Evolutionary conservation across 2,329 filamentous ascomycete genomes (phyloP), one percentile per base, ranked within the genome.

Genomic region (Colletotrichum neosansevieriae): DNA sequence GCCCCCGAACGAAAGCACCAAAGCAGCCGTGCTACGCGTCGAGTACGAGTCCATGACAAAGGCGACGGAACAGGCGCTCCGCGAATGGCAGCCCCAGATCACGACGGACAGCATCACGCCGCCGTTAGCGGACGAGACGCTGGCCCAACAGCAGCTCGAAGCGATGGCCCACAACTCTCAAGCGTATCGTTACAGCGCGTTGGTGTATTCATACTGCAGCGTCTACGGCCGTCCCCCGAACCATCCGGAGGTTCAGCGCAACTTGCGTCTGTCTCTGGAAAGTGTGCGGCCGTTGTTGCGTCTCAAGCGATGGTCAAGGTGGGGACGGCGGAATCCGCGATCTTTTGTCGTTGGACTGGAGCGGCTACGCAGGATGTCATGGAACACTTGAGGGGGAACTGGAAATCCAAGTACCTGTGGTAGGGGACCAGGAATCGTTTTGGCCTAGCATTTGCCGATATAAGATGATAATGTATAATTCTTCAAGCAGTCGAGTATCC

Each of bases 321-420:
- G 1, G 34, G 21, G 4, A 4, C n/a, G 0, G 51, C 51, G 6
- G 15, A n/a, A 19, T 15, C 11, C 0, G 0, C 12, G 11, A 29
- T 54, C 19, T 9, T 54, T 15, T 15, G 21, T 7, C 3, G 34
- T 13, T 40, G 34, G 51, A 29, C 34, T 0, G 51, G n/a, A 3
- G 6, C 9, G 12, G 9, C n/a, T 0, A 29, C 11, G 0, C n/a
- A 1, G 0, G 6, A 36, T 29, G 0, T 17, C 3, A 12, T 24
- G 0, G 50, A 32, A n/a, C n/a, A n/a, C 11, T 11, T 13, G 24
- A 36, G 12, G 10, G n/a, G 6, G 0, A 36, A 0, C 4, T 53
- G 50, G 29, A 1, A 4, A 29, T 13, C 9, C 32, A 40, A 40
- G 1, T 40, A 54, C 32, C 1, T 17, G 42, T 9, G 11, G 12